Conservation (phyloP, 306 rosid genomes). For the Cucurbita pepo region DNA sequence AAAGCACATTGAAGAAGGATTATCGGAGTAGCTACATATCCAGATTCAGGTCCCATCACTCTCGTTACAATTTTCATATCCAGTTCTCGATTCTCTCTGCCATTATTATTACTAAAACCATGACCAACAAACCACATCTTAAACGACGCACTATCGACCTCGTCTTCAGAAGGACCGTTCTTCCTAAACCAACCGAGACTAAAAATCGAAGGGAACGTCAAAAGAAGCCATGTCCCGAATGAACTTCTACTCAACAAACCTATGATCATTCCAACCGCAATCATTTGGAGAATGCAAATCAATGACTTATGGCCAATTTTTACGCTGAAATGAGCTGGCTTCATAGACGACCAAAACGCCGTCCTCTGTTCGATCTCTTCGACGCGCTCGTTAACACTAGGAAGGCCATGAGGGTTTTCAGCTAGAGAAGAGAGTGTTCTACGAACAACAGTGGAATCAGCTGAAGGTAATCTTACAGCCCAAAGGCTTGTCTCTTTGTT, state of each 20-base stretch:
- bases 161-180: constrained; percentile 70
- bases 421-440: constrained; percentile 49
- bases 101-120: constrained; percentile 34
- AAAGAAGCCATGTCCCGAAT: constrained; percentile 66
- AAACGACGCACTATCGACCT: constrained; percentile 55
- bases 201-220: constrained; percentile 63
- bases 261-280: constrained; percentile 25
- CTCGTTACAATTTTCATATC: constrained; percentile 61
- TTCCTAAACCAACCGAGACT: constrained; percentile 58
- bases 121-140: constrained; percentile 84
- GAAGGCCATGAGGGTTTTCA: constrained; percentile 54
- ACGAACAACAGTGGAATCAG: constrained; percentile 59
- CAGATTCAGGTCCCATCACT: constrained; percentile 76
- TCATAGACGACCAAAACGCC: constrained; percentile 54
- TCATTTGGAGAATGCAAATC: constrained; percentile 25
- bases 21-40: constrained; percentile 72
- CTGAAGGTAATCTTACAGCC: constrained; percentile 67
- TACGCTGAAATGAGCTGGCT: constrained; percentile 70
- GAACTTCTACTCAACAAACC: constrained; percentile 39
- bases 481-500: constrained; percentile 52
- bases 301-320: constrained; percentile 46
- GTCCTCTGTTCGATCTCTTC: constrained; percentile 34
- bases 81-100: constrained; percentile 35
- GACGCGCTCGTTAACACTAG: constrained; percentile 39
- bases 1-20: constrained; percentile 70